These are phyloP conservation scores for Skeletonema costatum DNA, from an alignment of 108 stramenopile species.

Conservation along the genomic window DNA sequence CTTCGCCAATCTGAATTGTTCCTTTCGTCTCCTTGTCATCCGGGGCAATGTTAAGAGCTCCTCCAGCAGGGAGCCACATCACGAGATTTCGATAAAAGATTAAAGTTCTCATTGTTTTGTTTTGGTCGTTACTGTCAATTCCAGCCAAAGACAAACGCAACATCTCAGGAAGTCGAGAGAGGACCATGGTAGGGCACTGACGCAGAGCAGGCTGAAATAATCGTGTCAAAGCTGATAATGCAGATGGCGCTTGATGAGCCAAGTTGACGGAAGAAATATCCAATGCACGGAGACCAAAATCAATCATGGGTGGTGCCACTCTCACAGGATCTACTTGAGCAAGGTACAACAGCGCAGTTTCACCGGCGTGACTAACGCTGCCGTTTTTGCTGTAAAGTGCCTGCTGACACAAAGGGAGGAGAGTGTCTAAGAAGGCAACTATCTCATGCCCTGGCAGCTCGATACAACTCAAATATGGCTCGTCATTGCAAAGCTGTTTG, in stretches of 20 bases:
- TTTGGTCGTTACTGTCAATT: constrained; percentile 91
- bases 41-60: constrained; percentile 10
- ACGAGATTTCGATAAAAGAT: constrained; percentile 81
- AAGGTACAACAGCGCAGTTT: constrained; percentile 81
- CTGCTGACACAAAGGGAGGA: constrained; percentile 84
- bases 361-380: constrained; percentile 83
- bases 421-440: constrained; percentile 68
- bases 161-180: constrained; percentile 75
- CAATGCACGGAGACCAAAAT: constrained; percentile 82
- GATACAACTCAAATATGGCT: constrained; percentile 54
- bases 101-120: constrained; percentile 85
- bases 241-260: constrained; percentile 89
- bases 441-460: constrained; percentile 70
- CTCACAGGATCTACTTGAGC: constrained; percentile 75
- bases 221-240: constrained; percentile 71
- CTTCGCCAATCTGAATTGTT: constrained; percentile 52
- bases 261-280: constrained; percentile 82
- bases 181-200: constrained; percentile 56
- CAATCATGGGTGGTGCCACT: constrained; percentile 79
- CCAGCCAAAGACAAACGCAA: constrained; percentile 80
- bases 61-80: constrained; percentile 87
- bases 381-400: constrained; percentile 87
- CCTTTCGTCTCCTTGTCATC: constrained; percentile 1
- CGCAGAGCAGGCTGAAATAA: constrained; percentile 75
- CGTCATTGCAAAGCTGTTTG: constrained; percentile 51